Base-by-base conservation (phyloP, 2,329 filamentous ascomycete genomes). In the Claviceps digitariae region DNA sequence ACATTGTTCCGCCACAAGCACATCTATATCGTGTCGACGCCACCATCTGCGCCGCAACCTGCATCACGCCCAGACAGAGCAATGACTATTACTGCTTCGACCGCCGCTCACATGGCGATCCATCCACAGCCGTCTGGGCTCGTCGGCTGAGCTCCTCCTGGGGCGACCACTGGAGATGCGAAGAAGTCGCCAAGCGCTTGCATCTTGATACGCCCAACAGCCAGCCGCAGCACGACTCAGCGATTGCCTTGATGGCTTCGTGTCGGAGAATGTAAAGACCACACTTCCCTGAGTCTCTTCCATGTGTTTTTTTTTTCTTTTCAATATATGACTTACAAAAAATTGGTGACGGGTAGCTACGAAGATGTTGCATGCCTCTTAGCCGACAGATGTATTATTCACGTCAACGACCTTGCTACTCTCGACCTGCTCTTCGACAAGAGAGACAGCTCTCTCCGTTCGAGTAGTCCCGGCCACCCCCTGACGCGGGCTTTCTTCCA, bases 101-200 rank as follows among this genome's bases (percentile, higher is more conserved):
- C 50, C 54, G 54, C 15, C 54, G 52, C 23, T 54, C 52, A 10
- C 36, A 41, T 15, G 54, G 52, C 2, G 54, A 56, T 43, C 52
- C 54, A 27, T 27, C 54, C 17, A 40, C 45, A 13, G 52, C 53
- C 20, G 49, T 54, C 5, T 56, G 54, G 54, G 54, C 52, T 43
- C 54, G 54, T 44, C 52, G 54, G 15, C 46, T 56, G 13, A 6
- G 10, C n/a, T 56, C 54, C 1, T 15, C 54, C 8, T 56, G 54
- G 54, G 52, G 52, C 21, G 27, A 12, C 5, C 54, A 56, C 40
- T 56, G 54, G 54, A 45, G 54, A 51, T 56, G 54, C 41, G 54
- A 56, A 38, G 54, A 56, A 44, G 51, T 53, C 25, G 51, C 54
- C 34, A 45, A 53, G 48, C 34, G 48, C 31, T 41, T 52, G 34